A percentile compares a stretch with the other conserved stretches of the same genome.
Conservation (phyloP, 352 stramenopile genomes). For the Pythium folliculosum region DNA sequence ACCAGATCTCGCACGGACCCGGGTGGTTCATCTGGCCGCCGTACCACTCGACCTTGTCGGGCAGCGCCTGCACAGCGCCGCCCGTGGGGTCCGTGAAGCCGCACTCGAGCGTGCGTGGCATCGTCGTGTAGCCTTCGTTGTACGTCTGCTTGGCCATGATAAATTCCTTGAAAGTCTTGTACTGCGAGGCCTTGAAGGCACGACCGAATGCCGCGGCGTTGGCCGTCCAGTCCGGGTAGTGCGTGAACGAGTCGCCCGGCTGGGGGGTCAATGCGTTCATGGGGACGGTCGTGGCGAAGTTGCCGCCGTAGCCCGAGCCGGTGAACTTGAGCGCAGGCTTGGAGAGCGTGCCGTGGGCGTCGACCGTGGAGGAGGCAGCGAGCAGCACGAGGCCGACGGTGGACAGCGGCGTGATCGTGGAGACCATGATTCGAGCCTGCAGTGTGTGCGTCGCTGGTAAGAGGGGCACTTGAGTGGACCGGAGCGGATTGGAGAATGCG, state of each 20-base stretch:
- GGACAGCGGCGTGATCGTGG: background rate
- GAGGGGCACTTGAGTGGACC: background rate
- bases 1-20: conserved; percentile 51
- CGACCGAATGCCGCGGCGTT: conserved; percentile 8
- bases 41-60: conserved; percentile 45
- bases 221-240: conserved; percentile 7
- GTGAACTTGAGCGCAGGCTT: conserved; percentile 16
- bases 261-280: conserved; percentile 11
- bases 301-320: conserved; percentile 6
- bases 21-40: conserved; percentile 40
- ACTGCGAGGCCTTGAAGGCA: conserved; percentile 42
- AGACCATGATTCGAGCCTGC: background rate
- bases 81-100: conserved; percentile 47
- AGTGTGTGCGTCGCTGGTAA: too few relatives aligned
- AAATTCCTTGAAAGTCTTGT: conserved; percentile 53
- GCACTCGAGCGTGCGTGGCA: conserved; percentile 30
- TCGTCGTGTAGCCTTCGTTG: conserved; percentile 31
- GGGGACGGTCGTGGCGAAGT: conserved; percentile 11
- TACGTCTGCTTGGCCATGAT: conserved; percentile 39
- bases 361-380: background rate
- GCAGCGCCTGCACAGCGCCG: conserved; percentile 27
- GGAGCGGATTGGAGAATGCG: background rate
- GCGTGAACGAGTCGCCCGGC: background rate
- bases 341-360: conserved; percentile 19
- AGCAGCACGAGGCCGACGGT: background rate